Percentiles rank a stretch among this genome's conserved stretches.
Evolutionary conservation across 2,329 filamentous ascomycete genomes (phyloP).

Genomic region (Huntiella savannae): DNA sequence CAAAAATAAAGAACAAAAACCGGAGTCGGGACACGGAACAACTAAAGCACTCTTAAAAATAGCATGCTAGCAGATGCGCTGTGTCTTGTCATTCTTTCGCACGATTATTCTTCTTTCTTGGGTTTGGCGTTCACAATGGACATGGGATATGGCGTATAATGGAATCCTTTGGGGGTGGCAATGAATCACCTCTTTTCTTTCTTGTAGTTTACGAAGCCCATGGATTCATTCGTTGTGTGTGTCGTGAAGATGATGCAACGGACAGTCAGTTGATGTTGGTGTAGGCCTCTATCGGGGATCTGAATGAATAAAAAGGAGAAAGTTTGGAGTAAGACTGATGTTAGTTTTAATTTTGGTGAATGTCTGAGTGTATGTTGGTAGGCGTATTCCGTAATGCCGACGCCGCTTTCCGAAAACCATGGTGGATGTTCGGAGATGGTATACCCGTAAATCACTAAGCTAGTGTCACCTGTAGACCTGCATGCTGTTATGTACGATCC

Average conservation of each 20-base stretch:
- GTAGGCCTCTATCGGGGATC: too few species aligned
- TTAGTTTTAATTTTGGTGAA: too few species aligned
- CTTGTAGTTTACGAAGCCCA: neutral
- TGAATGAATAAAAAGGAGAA: too few species aligned
- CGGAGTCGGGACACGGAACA: slow-evolving; percentile 9
- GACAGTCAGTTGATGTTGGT: too few species aligned
- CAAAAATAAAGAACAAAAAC: slow-evolving; percentile 10
- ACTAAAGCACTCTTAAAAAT: slow-evolving; percentile 9
- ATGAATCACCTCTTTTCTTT: slow-evolving; percentile 2
- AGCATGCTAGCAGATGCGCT: slow-evolving; percentile 5
- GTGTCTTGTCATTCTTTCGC: slow-evolving; percentile 10
- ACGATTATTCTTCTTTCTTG: slow-evolving; percentile 4
- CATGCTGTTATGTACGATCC: too few species aligned
- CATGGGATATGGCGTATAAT: slow-evolving; percentile 11
- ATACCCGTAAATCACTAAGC: too few species aligned
- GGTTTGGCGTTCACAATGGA: slow-evolving; percentile 2
- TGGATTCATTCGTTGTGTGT: neutral
- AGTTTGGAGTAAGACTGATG: too few species aligned
- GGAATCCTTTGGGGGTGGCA: slow-evolving; percentile 5
- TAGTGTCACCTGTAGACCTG: too few species aligned
- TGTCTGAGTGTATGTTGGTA: too few species aligned
- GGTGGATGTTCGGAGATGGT: too few species aligned
- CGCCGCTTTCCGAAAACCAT: too few species aligned
- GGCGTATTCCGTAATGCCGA: too few species aligned
- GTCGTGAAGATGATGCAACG: neutral